Evolutionary conservation across 805 yeast species (phyloP), one percentile per base, ranked within the genome.

Genomic region (Candida methanosorbosa): DNA sequence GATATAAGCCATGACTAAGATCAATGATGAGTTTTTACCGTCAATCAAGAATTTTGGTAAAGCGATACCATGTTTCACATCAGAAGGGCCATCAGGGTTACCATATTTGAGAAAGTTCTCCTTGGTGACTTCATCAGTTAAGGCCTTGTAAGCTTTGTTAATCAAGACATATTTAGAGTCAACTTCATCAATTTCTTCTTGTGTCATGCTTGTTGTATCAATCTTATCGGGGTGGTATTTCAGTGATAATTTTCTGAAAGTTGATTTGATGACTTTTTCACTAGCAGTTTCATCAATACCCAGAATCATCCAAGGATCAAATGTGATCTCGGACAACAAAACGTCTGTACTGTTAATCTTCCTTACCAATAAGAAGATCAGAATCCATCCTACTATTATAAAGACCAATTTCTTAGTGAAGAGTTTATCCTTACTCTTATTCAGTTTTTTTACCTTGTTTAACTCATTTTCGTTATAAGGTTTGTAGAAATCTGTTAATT

Each of bases 61-160:
- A 0, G 97, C 99, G 57, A 92, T 87, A 41, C 98, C 98, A 55
- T 86, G 96, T 16, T 81, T 64, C 15, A 81, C 70, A 19, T 84
- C 84, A 58, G 85, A 95, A 28, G 94, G 95, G 29, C 98, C 98
- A 63, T 92, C 99, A 4, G 99, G 99, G 55, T 94, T 95, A 33
- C 99, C 99, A 51, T 81, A 92, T 47, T 75, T 78, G 48, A 80
- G 64, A 56, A 73, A 87, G 55, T 92, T 92, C 46, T 83, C 84
- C 48, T 76, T 81, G 3, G 84, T 77, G 9, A 67, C 70, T 46
- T 85, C 96, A 59, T 92, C 97, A 12, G 98, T 94, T 43, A 92
- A 71, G 0, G 98, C 85, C 59, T 87, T 83, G 62, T 94, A 87
- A 18, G 99, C 99, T 59, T 84, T 83, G 39, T 84, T 80, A 48